Conservation (phyloP, 1,284 basidiomycete species). For the Leccinum subrobustum region DNA sequence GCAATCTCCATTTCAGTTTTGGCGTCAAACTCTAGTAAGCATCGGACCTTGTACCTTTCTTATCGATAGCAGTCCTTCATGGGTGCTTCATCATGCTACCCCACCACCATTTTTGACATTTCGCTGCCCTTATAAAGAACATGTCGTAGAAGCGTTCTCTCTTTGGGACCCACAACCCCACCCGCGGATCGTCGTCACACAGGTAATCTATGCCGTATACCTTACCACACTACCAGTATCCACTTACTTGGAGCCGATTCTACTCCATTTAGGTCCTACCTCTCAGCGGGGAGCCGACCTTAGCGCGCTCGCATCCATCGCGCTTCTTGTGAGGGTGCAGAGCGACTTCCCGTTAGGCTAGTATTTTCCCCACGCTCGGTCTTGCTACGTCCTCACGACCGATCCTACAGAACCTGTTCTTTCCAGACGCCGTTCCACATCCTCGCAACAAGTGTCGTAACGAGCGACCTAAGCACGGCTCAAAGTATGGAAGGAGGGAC, state of each 20-base stretch:
- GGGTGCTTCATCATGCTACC: constrained; percentile 15
- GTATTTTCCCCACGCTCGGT: constrained; percentile 9
- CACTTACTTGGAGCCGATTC: constrained; percentile 16
- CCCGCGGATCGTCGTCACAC: constrained; percentile 30
- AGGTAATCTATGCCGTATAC: constrained; percentile 31
- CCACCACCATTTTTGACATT: constrained; percentile 16
- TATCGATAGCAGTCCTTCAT: constrained; percentile 30
- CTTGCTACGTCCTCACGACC: not conserved
- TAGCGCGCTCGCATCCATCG: constrained; percentile 67
- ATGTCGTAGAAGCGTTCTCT: constrained; percentile 16
- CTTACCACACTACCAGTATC: constrained; percentile 3
- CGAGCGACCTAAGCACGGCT: constrained; percentile 68
- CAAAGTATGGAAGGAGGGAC: constrained; percentile 53
- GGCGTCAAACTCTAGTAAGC: constrained; percentile 12
- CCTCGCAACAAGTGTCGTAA: constrained; percentile 68
- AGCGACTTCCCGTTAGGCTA: constrained; percentile 53
- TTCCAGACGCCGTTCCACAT: constrained; percentile 54
- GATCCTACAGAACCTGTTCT: constrained; percentile 35
- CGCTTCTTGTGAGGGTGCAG: constrained; percentile 69
- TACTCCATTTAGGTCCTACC: constrained; percentile 36
- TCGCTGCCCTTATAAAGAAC: constrained; percentile 34
- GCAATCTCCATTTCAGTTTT: constrained; percentile 22
- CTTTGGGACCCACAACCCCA: constrained; percentile 36
- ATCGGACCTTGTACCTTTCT: constrained; percentile 30
- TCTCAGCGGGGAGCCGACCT: constrained; percentile 66